Base-by-base conservation (phyloP, 2,329 filamentous ascomycete genomes). In the Botryotinia calthae region DNA sequence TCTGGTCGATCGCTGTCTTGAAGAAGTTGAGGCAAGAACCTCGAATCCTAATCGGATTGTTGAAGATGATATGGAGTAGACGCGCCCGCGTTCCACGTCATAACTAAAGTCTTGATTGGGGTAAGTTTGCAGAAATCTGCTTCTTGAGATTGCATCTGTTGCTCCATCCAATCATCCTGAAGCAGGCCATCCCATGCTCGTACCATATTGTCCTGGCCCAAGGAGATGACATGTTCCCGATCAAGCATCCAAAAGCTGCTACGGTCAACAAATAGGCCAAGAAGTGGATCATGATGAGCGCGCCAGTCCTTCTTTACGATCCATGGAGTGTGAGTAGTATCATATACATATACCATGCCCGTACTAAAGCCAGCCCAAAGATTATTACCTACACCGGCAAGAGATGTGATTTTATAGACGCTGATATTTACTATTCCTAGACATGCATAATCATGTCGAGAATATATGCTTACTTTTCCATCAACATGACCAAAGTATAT, bases 31-130 rank as follows among this genome's bases (percentile, higher is more conserved):
- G 90, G 89, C 79, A 98, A 92, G 81, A 98, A 98, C 61, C 87
- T 86, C 18, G 88, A 88, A 78, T 97, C 93, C 70, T 88, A 84
- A 44, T 89, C 87, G 1, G 89, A 89, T 75, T 93, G 89, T 71
- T 92, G 88, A 48, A 98, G 84, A 79, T 91, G 93, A 73, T 90
- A 90, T 0, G 96, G 96, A n/a, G 96, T 97, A 25, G 92, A 91
- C n/a, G 96, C 96, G 1, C 96, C 96, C 1, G 95, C 95, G 81
- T 99, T 99, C 96, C 96, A 99, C 0, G 95, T 98, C 85, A 98
- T 87, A 40, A 97, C 89, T 54, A 94, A 85, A 20, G 93, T 90
- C 66, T 89, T 91, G 73, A 98, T 85, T 78, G 97, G 91, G 71
- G 94, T 87, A 81, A 98, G 97, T 42, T 88, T 87, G 84, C 95